Evolutionary conservation across 2,329 filamentous ascomycete species (phyloP).

Genomic region (Xylaria sp.): DNA sequence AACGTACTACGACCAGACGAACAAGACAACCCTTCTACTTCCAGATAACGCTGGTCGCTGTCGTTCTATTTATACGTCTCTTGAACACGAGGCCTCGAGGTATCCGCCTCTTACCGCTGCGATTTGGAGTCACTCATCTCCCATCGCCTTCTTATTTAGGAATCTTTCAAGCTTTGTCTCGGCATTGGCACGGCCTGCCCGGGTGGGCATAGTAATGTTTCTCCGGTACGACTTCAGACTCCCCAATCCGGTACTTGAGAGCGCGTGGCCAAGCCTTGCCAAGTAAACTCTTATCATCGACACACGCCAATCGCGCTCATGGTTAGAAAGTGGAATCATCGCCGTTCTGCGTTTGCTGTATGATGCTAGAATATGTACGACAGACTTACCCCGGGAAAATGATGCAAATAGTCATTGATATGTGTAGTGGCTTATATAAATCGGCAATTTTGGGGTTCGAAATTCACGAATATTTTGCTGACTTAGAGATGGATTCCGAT

Average conservation of each 20-base stretch:
- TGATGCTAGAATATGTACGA: background rate
- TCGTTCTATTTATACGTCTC: slow-evolving; percentile 24
- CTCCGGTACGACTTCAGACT: slow-evolving; percentile 16
- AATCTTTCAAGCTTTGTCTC: slow-evolving; percentile 17
- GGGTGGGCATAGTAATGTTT: slow-evolving; percentile 33
- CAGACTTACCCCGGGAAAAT: background rate
- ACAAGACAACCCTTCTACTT: background rate
- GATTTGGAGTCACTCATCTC: background rate
- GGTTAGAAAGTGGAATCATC: background rate
- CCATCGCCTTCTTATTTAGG: slow-evolving; percentile 37
- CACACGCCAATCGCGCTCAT: background rate
- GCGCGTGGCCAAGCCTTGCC: slow-evolving; percentile 30
- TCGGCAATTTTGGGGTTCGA: no score
- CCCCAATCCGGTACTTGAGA: slow-evolving; percentile 26
- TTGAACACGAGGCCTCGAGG: slow-evolving; percentile 1
- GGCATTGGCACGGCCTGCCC: slow-evolving; percentile 34
- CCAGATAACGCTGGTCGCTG: background rate
- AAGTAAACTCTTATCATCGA: slow-evolving; percentile 36
- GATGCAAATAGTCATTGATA: background rate
- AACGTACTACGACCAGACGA: background rate
- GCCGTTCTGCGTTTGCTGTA: background rate
- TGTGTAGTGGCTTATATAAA: no score
- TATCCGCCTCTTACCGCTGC: no score
- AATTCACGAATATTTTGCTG: no score
- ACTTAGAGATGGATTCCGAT: no score